These are phyloP conservation scores for Thuidium tamariscinum DNA, from an alignment of 225 moss, liverwort and hornwort species.

Conservation along the genomic window DNA sequence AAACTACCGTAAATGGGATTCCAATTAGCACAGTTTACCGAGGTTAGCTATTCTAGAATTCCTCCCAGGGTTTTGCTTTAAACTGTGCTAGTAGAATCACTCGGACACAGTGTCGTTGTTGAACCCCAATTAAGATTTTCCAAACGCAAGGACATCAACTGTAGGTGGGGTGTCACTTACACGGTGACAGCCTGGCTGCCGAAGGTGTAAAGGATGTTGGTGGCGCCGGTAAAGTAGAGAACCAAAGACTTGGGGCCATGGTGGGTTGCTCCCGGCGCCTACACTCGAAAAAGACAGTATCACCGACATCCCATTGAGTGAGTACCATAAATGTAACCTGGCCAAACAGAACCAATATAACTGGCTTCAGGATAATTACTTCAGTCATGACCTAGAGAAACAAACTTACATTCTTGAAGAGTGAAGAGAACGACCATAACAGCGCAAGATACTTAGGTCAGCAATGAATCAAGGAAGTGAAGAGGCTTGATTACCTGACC, in stretches of 20 bases:
- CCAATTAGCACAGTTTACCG: not conserved
- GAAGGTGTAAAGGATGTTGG: slow-evolving; percentile 91
- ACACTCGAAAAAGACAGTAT: slow-evolving; percentile 12
- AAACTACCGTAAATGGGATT: not conserved
- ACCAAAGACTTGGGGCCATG: slow-evolving; percentile 55
- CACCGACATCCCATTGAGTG: slow-evolving; percentile 9
- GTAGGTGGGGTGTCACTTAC: slow-evolving; percentile 21
- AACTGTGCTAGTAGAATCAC: not conserved
- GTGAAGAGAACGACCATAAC: not conserved
- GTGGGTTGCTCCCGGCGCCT: slow-evolving; percentile 46
- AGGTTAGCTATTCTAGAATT: not conserved
- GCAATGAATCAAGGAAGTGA: not conserved
- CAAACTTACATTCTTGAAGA: not conserved
- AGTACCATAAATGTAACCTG: slow-evolving; percentile 11
- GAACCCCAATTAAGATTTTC: not conserved
- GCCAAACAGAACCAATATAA: slow-evolving; percentile 2
- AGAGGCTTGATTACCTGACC: slow-evolving; percentile 50
- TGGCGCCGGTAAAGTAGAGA: slow-evolving; percentile 86
- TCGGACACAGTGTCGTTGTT: not conserved
- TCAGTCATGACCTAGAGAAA: not conserved
- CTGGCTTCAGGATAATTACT: slow-evolving; percentile 1
- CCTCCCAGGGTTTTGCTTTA: not conserved
- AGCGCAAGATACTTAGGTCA: not conserved
- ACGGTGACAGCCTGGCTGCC: slow-evolving; percentile 90
- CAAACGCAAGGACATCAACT: not conserved